phyloP scores from a whole-genome alignment of 2,329 filamentous ascomycete species.

The Epichloe festucae region DNA sequence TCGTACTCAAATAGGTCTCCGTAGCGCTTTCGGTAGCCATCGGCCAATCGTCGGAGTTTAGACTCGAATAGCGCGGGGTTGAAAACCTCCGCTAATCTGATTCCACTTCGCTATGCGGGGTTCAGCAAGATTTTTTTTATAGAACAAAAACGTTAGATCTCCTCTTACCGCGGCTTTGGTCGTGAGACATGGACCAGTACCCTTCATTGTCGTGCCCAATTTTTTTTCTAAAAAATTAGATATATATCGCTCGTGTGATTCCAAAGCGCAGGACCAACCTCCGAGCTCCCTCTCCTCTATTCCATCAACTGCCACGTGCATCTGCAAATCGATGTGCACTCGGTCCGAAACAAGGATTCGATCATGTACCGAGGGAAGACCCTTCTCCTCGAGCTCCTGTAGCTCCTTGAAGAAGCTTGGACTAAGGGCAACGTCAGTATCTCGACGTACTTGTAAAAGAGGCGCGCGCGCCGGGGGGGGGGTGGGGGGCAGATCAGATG shows the following conservation, averaged over 20 bases:
- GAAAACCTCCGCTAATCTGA: constrained; percentile 57
- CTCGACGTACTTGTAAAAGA: too few species aligned
- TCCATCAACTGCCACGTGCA: constrained; percentile 56
- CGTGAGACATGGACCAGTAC: too few species aligned
- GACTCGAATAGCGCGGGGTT: constrained; percentile 49
- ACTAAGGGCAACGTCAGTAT: too few species aligned
- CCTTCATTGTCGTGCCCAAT: too few species aligned
- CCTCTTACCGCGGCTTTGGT: too few species aligned
- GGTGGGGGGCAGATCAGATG: too few species aligned
- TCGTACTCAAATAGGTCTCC: constrained; percentile 54
- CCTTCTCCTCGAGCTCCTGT: constrained; percentile 22
- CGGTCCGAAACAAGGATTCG: constrained; percentile 51
- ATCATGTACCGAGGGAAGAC: constrained; percentile 14
- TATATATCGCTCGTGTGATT: too few species aligned
- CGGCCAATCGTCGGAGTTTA: constrained; percentile 48
- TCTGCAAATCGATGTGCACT: constrained; percentile 49
- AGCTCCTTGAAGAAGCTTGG: constrained; percentile 28
- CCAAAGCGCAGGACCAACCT: constrained; percentile 14
- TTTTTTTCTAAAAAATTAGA: too few species aligned
- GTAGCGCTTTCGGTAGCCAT: constrained; percentile 51
- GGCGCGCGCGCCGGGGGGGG: too few species aligned
- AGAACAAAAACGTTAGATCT: too few species aligned
- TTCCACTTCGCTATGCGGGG: constrained; percentile 38
- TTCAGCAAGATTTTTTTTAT: too few species aligned
- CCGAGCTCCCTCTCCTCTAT: constrained; percentile 44